Evolutionary conservation across 352 stramenopile genomes (phyloP), one percentile per base, ranked within the genome.

Genomic region (Phytophthora sansomeana): DNA sequence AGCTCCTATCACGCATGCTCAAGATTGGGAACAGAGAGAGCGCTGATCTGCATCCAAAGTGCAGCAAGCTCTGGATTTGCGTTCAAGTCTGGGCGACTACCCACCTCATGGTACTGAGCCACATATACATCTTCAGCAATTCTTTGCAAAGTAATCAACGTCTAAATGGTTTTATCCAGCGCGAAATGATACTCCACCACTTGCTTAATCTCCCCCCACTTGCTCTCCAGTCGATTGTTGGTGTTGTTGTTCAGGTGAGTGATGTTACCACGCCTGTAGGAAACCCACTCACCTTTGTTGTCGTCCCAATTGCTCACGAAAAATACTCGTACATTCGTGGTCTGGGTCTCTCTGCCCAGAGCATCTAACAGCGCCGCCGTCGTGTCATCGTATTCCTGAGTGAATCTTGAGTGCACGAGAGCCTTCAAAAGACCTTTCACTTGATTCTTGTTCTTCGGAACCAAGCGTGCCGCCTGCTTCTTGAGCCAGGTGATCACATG

Each of bases 131-230:
- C 4, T 17, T 24, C 19, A 46, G 49, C 33, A 56, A 33, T 5
- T n/a, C n/a, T n/a, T n/a, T n/a, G n/a, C n/a, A n/a, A n/a, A n/a
- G 19, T 56, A 16, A 56, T 56, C n/a, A 56, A 4, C 5, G 49
- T 44, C 16, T 16, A 43, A 24, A 56, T 56, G 0, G 49, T 19
- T 10, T 56, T 33, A 17, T 56, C 49, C 19, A 56, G 30, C 6
- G 32, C 35, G 16, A 56, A 56, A 26, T 35, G 13, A 3, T 32
- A 9, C 49, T 56, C 28, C 35, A 56, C 16, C 32, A 44, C 49
- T 56, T 46, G 49, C 24, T 46, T 56, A n/a, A 10, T 44, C 16
- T 38, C 44, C 32, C 48, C 32, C 48, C 32, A 56, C 32, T 56
- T 56, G 48, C 48, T 35, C 48, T 43, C 13, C 8, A 46, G 16